Conservation (phyloP, 177 flowering plant species). For the Vitis hybrid region DNA sequence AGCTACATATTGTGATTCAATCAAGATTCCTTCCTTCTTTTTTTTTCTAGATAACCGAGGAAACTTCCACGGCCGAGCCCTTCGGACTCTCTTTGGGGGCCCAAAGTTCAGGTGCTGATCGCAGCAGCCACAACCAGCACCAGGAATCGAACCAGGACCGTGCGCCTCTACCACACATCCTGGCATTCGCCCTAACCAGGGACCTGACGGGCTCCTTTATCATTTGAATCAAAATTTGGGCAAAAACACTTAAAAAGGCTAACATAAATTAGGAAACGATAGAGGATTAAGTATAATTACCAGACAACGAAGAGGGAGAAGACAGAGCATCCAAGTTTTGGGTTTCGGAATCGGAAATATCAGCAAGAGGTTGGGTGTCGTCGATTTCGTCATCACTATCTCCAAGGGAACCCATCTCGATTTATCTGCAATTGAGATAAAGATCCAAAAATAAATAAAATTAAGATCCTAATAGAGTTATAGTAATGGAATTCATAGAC, state of each 20-base stretch:
- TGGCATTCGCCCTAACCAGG: background rate
- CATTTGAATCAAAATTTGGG: background rate
- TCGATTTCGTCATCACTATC: constrained; percentile 12
- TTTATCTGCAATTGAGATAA: constrained; percentile 4
- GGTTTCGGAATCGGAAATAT: constrained; percentile 10
- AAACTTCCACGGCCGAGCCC: background rate
- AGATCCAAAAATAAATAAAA: constrained; percentile 1
- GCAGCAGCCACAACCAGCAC: too few species aligned
- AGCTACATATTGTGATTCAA: too few species aligned
- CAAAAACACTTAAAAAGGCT: background rate
- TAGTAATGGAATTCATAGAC: background rate
- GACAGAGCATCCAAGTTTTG: constrained; percentile 19
- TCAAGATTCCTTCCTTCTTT: too few species aligned
- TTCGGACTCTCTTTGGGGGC: background rate
- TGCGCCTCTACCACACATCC: too few species aligned
- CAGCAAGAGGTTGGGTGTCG: background rate
- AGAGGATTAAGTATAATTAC: background rate
- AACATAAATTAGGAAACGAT: background rate
- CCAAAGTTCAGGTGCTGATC: background rate
- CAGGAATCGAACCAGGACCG: too few species aligned
- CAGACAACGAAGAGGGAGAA: constrained; percentile 3
- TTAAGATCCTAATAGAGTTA: background rate
- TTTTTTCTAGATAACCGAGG: background rate
- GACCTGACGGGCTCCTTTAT: too few species aligned
- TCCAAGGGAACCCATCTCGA: constrained; percentile 28